A percentile compares a stretch with the other conserved stretches of the same genome.
Evolutionary conservation across 2,329 filamentous ascomycete species (phyloP).

Genomic region (Aureobasidium namibiae): DNA sequence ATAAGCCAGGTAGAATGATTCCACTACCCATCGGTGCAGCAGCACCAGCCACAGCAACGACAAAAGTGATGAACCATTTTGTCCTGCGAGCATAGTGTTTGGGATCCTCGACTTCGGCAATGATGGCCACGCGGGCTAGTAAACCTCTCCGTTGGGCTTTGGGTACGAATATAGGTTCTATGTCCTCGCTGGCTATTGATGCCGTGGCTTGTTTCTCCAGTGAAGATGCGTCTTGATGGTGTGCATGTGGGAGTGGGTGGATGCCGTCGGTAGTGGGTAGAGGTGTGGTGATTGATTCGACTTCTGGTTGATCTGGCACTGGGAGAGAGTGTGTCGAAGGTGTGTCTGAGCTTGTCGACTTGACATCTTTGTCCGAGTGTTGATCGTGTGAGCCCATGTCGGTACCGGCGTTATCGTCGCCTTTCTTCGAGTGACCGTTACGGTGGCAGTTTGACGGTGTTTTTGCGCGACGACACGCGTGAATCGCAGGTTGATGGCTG

Average conservation of each 20-base stretch:
- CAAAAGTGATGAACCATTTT: slow-evolving; percentile 78
- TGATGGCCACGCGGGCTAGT: slow-evolving; percentile 58
- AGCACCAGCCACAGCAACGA: slow-evolving; percentile 68
- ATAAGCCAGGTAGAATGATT: slow-evolving; percentile 66
- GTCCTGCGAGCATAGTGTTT: slow-evolving; percentile 62
- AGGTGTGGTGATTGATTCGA: not conserved
- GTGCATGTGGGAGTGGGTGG: not conserved
- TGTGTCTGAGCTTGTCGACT: not conserved
- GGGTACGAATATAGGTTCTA: slow-evolving; percentile 37
- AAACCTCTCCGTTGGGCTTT: slow-evolving; percentile 58
- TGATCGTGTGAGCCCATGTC: slow-evolving; percentile 2
- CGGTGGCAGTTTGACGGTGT: not conserved
- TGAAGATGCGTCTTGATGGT: not conserved
- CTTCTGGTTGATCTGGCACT: not conserved
- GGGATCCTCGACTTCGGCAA: slow-evolving; percentile 72
- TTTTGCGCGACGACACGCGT: not conserved
- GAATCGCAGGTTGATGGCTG: not conserved
- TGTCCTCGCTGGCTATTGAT: slow-evolving; percentile 3
- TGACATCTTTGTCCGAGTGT: not conserved
- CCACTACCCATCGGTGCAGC: slow-evolving; percentile 76
- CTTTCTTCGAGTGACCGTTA: not conserved
- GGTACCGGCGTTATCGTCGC: not conserved
- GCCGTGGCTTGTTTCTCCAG: not conserved
- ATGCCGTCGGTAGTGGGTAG: slow-evolving; percentile 1
- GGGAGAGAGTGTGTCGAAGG: not conserved